Evolutionary conservation across 768 basidiomycete genomes (phyloP), one percentile per base, ranked within the genome.

Genomic region (Steccherinum ochraceum): DNA sequence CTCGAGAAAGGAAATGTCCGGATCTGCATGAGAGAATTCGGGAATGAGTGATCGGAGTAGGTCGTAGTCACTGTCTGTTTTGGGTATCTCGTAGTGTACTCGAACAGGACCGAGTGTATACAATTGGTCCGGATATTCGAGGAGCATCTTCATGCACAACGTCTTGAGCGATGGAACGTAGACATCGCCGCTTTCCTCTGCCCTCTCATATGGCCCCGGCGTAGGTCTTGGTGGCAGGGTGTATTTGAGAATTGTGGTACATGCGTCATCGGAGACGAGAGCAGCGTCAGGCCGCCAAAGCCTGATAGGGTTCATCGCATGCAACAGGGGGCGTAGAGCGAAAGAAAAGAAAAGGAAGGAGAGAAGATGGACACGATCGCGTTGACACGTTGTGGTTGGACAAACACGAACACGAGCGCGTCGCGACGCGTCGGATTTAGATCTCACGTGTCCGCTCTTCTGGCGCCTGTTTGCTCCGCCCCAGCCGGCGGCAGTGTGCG

Each of bases 141-240:
- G 62, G 27, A 86, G 70, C 16, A 55, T 61, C 45, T 60, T 64
- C 16, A 86, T 58, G 57, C 80, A 83, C 50, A 84, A 67, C 50
- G 70, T 70, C 25, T 72, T 57, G 40, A 88, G 74, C 2, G 83
- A 74, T 0, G 82, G 83, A 40, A 79, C 62, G 55, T 64, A 62
- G n/a, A 46, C 25, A 4, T 51, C 39, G n/a, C n/a, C n/a, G n/a
- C n/a, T n/a, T n/a, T n/a, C n/a, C 24, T 52, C 46, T 50, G 56
- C 52, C 2, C 53, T 50, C 5, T 40, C 48, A 49, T 47, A 61
- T 49, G 49, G 56, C 11, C 42, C 52, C 4, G 43, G 53, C 16
- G 50, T 44, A 12, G 55, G 52, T 20, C 56, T 35, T 12, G 56
- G 53, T 3, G 59, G 51, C 12, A 60, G 52, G 7, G 53, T 40